phyloP scores from a whole-genome alignment of 805 yeast genomes.

The Wickerhamiella slavikovae region DNA sequence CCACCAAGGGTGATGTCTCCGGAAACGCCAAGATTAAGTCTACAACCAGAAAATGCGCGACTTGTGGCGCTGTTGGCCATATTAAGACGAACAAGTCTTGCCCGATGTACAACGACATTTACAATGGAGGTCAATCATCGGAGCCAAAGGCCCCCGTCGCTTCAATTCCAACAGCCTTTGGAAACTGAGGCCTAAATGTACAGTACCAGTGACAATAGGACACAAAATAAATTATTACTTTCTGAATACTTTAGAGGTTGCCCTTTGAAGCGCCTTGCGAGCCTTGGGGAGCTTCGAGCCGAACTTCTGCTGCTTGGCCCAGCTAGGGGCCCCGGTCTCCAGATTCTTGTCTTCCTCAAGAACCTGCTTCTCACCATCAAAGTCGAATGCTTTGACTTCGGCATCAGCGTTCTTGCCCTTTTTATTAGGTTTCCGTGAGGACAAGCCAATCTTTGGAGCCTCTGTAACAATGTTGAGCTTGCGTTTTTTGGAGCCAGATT shows the following conservation, averaged over 20 bases:
- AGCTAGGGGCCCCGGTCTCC: no score
- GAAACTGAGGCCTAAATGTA: no score
- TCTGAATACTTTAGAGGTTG: no score
- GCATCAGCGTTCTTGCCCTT: conserved; percentile 2
- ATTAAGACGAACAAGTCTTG: conserved; percentile 81
- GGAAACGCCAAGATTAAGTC: conserved; percentile 56
- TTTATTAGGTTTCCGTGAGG: no score
- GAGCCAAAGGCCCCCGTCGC: no score
- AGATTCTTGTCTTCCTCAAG: no score
- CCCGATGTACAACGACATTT: conserved; percentile 53
- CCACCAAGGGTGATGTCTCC: conserved; percentile 31
- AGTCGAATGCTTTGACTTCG: conserved; percentile 12
- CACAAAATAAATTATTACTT: neutral
- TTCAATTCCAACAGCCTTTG: no score
- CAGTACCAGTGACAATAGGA: no score
- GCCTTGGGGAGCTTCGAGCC: no score
- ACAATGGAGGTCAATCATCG: conserved; percentile 11
- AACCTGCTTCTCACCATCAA: conserved; percentile 11
- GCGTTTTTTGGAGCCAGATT: conserved; percentile 1
- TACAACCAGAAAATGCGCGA: conserved; percentile 68
- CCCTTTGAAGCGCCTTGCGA: no score
- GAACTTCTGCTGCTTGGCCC: no score
- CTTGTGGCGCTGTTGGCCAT: conserved; percentile 92
- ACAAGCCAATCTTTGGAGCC: conserved; percentile 1
- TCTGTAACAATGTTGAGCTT: conserved; percentile 7